Conservation (phyloP, 441 rosid species). For the Adansonia rubrostipa region DNA sequence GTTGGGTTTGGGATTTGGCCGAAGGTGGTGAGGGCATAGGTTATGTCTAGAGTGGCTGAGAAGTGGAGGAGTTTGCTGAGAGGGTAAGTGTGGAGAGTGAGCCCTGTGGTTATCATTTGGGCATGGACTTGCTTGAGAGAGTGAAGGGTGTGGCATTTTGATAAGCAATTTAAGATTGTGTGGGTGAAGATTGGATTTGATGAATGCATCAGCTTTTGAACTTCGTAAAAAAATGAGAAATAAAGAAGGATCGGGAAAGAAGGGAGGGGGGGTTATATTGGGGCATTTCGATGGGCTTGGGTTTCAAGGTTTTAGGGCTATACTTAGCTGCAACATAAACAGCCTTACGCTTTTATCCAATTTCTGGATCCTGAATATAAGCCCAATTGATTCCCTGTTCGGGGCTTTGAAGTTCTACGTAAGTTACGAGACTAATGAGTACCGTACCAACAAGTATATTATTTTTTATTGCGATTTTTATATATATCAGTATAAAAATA, state of each 20-base stretch:
- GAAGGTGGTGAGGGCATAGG: conserved; percentile 56
- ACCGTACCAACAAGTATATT: no score
- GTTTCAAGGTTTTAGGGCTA: not conserved
- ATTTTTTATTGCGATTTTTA: no score
- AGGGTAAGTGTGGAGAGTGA: conserved; percentile 61
- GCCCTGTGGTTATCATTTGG: conserved; percentile 52
- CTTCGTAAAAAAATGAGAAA: not conserved
- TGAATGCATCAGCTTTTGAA: conserved; percentile 43
- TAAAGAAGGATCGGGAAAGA: not conserved
- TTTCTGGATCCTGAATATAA: not conserved
- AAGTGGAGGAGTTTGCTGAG: conserved; percentile 56
- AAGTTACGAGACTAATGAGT: not conserved
- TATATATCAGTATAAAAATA: no score
- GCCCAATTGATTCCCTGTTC: not conserved
- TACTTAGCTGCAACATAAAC: not conserved
- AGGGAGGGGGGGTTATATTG: no score
- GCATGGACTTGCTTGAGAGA: conserved; percentile 56
- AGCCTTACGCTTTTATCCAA: not conserved
- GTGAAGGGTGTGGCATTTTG: conserved; percentile 49
- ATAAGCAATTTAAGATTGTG: conserved; percentile 42
- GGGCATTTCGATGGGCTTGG: not conserved
- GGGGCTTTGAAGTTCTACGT: not conserved
- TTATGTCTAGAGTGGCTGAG: conserved; percentile 39
- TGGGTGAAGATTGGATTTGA: conserved; percentile 43
- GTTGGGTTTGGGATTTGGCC: conserved; percentile 52